Evolutionary conservation across 371 early-diverging fungal genomes (phyloP), one percentile per base, ranked within the genome.

Genomic region (Apophysomyces variabilis): DNA sequence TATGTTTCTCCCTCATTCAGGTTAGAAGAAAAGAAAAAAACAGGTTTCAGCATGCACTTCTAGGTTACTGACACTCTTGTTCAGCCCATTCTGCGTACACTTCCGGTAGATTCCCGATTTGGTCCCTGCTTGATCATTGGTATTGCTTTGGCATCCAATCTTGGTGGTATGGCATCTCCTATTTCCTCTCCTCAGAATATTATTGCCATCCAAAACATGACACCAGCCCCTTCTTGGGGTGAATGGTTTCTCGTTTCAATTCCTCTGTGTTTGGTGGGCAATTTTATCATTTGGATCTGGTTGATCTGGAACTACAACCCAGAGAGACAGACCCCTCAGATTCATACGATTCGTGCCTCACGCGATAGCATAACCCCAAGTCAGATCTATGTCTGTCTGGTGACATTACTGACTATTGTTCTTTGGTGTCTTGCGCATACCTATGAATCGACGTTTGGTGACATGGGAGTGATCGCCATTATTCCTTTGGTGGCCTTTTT

Each of bases 1-100:
- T 98, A 26, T 98, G 99, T 79, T 96, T 97, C 69, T 95, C 96
- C 36, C 76, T 98, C 65, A 93, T 97, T 60, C 89, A 90, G 80
- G 92, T 90, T 1, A 26, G 26, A 73, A 63, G 8, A 11, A 35
- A 61, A 36, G n/a, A 14, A 61, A 26, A 16, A 36, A 6, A 56
- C 11, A 26, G 32, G 3, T 26, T 3, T 26, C 32, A 3, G 1
- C 32, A 3, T 26, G 32, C 32, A 26, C 32, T 26, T 26, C 32
- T 26, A 26, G 32, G 32, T 26, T 26, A 26, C 3, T 26, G 32
- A 26, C 32, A 26, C 0, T 26, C 3, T 3, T 26, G 32, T 26
- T 2, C 78, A 90, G 86, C 91, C 94, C 7, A 91, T 94, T 56
- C 74, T 94, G 47, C 87, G 93, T 41, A 90, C 89, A 44, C 76